These are phyloP conservation scores for Borealophlyctis nickersoniae DNA, from an alignment of 192 early-diverging fungal species.

Conservation along the genomic window DNA sequence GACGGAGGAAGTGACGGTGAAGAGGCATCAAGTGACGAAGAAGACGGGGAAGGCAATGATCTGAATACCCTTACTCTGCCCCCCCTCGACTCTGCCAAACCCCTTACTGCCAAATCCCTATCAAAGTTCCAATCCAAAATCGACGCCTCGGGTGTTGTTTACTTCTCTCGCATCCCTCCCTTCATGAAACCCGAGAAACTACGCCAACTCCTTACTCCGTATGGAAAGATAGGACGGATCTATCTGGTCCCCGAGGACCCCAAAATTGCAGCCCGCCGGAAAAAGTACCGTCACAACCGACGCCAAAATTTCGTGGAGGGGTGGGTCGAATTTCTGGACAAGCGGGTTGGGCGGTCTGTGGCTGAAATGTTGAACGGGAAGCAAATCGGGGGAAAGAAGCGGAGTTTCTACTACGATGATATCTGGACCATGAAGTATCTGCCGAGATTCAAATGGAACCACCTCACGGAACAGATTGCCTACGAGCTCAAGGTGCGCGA, in stretches of 20 bases:
- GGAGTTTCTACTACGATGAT: conserved; percentile 84
- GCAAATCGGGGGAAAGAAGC: conserved; percentile 83
- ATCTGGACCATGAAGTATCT: conserved; percentile 97
- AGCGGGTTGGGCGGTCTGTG: conserved; percentile 77
- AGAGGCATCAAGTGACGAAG: conserved; percentile 12
- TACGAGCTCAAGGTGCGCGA: conserved; percentile 69
- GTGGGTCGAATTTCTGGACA: conserved; percentile 96
- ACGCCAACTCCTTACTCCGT: conserved; percentile 67
- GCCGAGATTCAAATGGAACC: conserved; percentile 94
- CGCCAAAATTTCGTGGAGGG: conserved; percentile 88
- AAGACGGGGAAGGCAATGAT: conserved; percentile 20
- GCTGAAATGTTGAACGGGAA: conserved; percentile 78
- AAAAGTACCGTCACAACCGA: conserved; percentile 84
- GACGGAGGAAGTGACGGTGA: conserved; percentile 13
- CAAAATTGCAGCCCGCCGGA: conserved; percentile 70
- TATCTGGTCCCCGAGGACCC: conserved; percentile 85
- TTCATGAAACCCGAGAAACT: conserved; percentile 88
- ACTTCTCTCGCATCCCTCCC: conserved; percentile 87
- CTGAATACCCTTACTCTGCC: background rate
- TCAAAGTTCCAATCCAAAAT: conserved; percentile 62
- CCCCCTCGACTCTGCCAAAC: conserved; percentile 36
- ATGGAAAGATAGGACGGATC: conserved; percentile 77
- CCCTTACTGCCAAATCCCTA: conserved; percentile 58
- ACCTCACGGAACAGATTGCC: conserved; percentile 89
- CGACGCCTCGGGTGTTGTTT: conserved; percentile 81